A percentile compares a stretch with the other conserved stretches of the same genome.
Evolutionary conservation across 2,329 filamentous ascomycete genomes (phyloP).

Genomic region (Onygena corvina): DNA sequence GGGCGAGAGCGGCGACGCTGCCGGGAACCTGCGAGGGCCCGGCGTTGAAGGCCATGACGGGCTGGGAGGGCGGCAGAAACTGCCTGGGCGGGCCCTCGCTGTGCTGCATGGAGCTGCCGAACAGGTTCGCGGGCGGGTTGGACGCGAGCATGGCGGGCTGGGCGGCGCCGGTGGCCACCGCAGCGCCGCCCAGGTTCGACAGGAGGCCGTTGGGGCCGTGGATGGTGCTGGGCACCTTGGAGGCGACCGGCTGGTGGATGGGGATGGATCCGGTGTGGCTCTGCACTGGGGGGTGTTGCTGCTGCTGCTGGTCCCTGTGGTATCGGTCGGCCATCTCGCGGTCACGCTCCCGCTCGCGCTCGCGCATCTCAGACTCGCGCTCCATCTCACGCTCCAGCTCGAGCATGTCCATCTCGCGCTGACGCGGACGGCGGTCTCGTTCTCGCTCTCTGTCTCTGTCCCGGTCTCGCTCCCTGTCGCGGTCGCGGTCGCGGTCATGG

Average conservation of each 20-base stretch:
- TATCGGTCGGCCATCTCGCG: constrained; percentile 52
- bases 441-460: constrained; percentile 38
- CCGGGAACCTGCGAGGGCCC: constrained; percentile 34
- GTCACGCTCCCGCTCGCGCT: too few relatives aligned
- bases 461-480: constrained; percentile 29
- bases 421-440: constrained; percentile 39
- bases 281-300: constrained; percentile 60
- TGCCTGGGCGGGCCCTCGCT: constrained; percentile 43
- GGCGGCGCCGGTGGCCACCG: constrained; percentile 40
- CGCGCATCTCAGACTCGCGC: constrained; percentile 44
- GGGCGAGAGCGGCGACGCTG: constrained; percentile 50
- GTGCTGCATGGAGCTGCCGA: constrained; percentile 55
- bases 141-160: constrained; percentile 46
- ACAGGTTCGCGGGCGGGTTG: constrained; percentile 51
- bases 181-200: constrained; percentile 54
- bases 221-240: constrained; percentile 66
- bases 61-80: constrained; percentile 51
- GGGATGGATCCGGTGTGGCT: constrained; percentile 79
- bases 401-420: constrained; percentile 41
- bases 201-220: constrained; percentile 86
- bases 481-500: constrained; percentile 40
- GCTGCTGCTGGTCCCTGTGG: constrained; percentile 41
- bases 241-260: constrained; percentile 86
- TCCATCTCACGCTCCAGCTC: constrained; percentile 32
- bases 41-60: constrained; percentile 40